These are phyloP conservation scores for Xylaria grammica DNA, from an alignment of 495 filamentous ascomycete genomes.

Conservation along the genomic window DNA sequence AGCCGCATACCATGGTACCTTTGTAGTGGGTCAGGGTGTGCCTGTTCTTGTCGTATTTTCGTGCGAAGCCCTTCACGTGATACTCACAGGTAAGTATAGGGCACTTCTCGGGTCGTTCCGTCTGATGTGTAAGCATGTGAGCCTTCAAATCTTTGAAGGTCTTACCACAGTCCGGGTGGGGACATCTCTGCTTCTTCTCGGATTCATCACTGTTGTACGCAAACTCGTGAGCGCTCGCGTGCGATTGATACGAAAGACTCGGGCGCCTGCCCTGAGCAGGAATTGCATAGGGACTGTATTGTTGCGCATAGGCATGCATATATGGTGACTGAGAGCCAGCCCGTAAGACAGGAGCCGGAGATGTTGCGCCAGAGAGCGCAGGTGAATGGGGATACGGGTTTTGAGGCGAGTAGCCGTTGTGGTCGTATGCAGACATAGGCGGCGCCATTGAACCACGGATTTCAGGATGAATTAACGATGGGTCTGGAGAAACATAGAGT, in stretches of 20 bases:
- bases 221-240: constrained; percentile 43
- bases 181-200: constrained; percentile 62
- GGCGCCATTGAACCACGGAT: constrained; percentile 49
- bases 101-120: constrained; percentile 94
- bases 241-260: constrained; percentile 48
- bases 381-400: constrained; percentile 51
- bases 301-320: constrained; percentile 42
- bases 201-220: constrained; percentile 40
- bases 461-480: constrained; percentile 55
- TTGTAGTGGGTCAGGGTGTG: constrained; percentile 99
- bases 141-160: constrained; percentile 95
- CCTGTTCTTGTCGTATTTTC: constrained; percentile 99
- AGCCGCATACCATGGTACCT: constrained; percentile 98
- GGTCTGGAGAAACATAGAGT: constrained; percentile 44
- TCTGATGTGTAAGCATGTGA: constrained; percentile 95
- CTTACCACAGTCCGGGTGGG: constrained; percentile 82
- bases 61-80: constrained; percentile 91
- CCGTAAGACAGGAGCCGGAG: constrained; percentile 47
- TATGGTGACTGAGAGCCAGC: constrained; percentile 53
- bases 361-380: constrained; percentile 47
- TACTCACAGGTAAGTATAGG: constrained; percentile 95
- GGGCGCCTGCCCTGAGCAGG: constrained; percentile 30
- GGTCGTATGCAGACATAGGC: constrained; percentile 48
- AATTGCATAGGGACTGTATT: constrained; percentile 33
- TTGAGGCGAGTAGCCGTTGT: constrained; percentile 44